A percentile compares a stretch with the other conserved stretches of the same genome.
Evolutionary conservation across 73 alveolate species (phyloP).

Genomic region (Uronychia setigera): DNA sequence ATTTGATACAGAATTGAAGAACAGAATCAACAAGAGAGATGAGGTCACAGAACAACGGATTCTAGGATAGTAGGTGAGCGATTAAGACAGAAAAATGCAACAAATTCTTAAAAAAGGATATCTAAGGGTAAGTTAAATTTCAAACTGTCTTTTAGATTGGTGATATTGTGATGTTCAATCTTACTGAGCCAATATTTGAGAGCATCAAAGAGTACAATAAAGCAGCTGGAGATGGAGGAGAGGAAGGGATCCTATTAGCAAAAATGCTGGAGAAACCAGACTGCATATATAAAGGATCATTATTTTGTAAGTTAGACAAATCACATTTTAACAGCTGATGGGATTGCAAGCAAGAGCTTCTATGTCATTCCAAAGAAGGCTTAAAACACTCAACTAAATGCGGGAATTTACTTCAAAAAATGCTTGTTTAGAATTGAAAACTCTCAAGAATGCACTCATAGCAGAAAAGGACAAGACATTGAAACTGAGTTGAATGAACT

Average conservation of each 20-base stretch:
- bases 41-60: not conserved
- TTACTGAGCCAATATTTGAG: conserved; percentile 43
- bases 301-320: conserved; percentile 22
- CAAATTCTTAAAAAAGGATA: not conserved
- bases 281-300: conserved; percentile 40
- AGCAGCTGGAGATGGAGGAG: conserved; percentile 18
- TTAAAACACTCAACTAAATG: not conserved
- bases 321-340: conserved; percentile 33
- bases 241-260: conserved; percentile 10
- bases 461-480: not conserved
- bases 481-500: conserved; percentile 14
- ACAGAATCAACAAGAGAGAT: not conserved
- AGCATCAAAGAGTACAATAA: conserved; percentile 14
- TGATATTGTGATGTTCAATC: conserved; percentile 28
- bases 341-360: conserved; percentile 33
- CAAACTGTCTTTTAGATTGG: conserved; percentile 43
- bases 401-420: conserved; percentile 15
- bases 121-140: not conserved
- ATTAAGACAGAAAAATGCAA: not conserved
- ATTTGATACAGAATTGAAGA: not conserved
- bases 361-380: conserved; percentile 25
- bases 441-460: conserved; percentile 33
- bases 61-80: not conserved
- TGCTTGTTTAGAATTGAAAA: conserved; percentile 47
- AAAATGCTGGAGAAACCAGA: conserved; percentile 59